Percentiles rank a stretch among this genome's conserved stretches.
Evolutionary conservation across 257 asterid genomes (phyloP).

Genomic region (Nicotiana tabacum): DNA sequence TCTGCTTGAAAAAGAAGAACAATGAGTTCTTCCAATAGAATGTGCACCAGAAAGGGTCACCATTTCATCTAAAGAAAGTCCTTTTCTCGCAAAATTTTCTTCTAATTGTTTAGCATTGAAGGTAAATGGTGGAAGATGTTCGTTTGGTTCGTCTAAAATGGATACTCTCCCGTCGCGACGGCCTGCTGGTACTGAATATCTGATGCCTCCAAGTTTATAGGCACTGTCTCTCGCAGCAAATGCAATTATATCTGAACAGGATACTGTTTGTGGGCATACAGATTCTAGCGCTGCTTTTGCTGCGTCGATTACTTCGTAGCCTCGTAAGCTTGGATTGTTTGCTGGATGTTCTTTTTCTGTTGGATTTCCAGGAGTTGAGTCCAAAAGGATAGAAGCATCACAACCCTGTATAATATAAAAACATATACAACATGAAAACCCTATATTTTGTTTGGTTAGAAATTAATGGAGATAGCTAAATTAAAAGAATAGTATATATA

Average conservation of each 20-base stretch:
- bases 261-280: constrained; percentile 34
- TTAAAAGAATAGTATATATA: background rate
- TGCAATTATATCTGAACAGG: constrained; percentile 38
- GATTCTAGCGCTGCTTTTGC: constrained; percentile 32
- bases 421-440: too few relatives aligned
- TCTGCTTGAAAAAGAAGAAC: constrained; percentile 22
- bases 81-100: constrained; percentile 26
- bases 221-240: constrained; percentile 41
- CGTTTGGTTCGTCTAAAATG: background rate
- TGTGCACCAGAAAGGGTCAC: constrained; percentile 53
- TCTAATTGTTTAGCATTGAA: constrained; percentile 17
- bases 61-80: constrained; percentile 34
- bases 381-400: constrained; percentile 40
- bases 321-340: constrained; percentile 27
- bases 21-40: constrained; percentile 32
- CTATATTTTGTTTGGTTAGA: too few relatives aligned
- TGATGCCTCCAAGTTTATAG: constrained; percentile 18
- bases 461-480: background rate
- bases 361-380: constrained; percentile 19
- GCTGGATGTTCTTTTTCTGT: constrained; percentile 22
- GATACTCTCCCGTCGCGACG: constrained; percentile 34
- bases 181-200: constrained; percentile 37
- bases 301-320: constrained; percentile 41
- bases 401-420: constrained; percentile 25
- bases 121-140: constrained; percentile 23